These are phyloP conservation scores for Betula pendula DNA, from an alignment of 306 rosid species.

Conservation along the genomic window DNA sequence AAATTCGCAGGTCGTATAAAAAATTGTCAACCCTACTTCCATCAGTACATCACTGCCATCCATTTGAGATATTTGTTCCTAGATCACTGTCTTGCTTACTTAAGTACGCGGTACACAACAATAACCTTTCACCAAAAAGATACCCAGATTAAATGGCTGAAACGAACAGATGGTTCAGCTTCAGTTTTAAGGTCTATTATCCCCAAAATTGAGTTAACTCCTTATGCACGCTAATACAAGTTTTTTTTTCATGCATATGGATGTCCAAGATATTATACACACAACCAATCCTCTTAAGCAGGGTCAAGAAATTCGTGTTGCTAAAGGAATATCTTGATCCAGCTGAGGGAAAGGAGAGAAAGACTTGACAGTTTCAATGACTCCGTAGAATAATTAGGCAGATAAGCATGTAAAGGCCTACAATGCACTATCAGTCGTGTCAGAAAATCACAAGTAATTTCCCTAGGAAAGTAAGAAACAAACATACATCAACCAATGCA, in stretches of 20 bases:
- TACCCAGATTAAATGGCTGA: not conserved
- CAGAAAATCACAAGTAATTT: conserved; percentile 2
- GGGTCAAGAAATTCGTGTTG: not conserved
- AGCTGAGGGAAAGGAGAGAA: not conserved
- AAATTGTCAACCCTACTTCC: too few relatives aligned
- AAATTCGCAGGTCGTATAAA: too few relatives aligned
- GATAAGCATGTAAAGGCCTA: not conserved
- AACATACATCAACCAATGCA: conserved; percentile 59
- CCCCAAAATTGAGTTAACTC: not conserved
- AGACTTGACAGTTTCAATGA: not conserved
- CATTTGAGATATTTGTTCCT: too few relatives aligned
- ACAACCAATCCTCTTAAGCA: not conserved
- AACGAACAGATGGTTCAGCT: not conserved
- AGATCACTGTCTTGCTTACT: too few relatives aligned
- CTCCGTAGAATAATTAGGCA: not conserved
- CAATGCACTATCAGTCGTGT: not conserved
- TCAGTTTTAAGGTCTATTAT: not conserved
- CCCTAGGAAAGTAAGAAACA: conserved; percentile 5
- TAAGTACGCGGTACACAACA: not conserved
- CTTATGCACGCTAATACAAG: not conserved
- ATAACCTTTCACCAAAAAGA: not conserved
- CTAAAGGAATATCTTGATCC: not conserved
- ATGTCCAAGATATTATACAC: not conserved
- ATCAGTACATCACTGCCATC: too few relatives aligned
- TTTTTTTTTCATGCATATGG: not conserved